phyloP scores from a whole-genome alignment of 805 yeast species.

The Zygoascus bituminiphila region DNA sequence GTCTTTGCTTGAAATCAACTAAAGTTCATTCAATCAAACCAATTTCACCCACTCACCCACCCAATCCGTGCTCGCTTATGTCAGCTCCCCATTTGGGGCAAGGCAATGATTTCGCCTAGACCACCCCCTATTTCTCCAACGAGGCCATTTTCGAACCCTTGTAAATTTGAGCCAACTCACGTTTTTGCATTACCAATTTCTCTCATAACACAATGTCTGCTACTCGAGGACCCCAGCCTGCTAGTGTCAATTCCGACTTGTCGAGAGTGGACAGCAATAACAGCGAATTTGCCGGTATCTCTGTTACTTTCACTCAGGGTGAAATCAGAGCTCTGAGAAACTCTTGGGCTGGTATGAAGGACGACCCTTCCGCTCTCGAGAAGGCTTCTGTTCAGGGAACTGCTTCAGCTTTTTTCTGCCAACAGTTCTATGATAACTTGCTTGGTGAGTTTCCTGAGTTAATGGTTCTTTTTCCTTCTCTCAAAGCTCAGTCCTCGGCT shows the following conservation, averaged over 20 bases:
- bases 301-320: conserved; percentile 12
- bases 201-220: not conserved
- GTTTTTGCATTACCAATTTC: not conserved
- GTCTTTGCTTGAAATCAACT: too few species aligned
- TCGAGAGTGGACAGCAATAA: conserved; percentile 1
- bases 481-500: conserved; percentile 69
- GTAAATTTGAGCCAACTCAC: not conserved
- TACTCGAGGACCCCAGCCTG: not conserved
- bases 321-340: conserved; percentile 14
- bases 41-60: too few species aligned
- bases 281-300: conserved; percentile 13
- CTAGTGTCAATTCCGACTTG: not conserved
- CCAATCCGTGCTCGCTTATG: too few species aligned
- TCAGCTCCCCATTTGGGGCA: not conserved
- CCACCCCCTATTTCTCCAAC: not conserved
- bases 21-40: too few species aligned
- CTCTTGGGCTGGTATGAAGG: conserved; percentile 18
- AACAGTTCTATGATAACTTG: conserved; percentile 67
- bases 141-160: not conserved
- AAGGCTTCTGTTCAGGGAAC: conserved; percentile 24
- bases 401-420: conserved; percentile 57
- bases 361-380: conserved; percentile 18
- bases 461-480: conserved; percentile 61
- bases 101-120: not conserved
- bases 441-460: conserved; percentile 52